phyloP scores from a whole-genome alignment of 208 protist genomes.

The Trypanosoma congolense region DNA sequence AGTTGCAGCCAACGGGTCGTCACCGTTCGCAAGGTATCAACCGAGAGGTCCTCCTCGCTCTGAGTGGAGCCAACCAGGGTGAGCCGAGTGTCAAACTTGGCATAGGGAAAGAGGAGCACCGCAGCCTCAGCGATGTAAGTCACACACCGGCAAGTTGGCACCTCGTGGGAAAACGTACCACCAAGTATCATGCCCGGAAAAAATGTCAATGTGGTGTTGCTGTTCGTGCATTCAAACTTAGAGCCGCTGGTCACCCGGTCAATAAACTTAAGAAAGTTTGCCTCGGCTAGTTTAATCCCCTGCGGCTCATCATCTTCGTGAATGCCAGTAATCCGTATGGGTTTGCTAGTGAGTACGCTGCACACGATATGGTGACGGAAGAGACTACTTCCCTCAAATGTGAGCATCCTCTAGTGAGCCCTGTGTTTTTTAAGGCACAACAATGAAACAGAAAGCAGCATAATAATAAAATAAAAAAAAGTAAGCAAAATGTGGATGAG shows the following conservation, averaged over 20 bases:
- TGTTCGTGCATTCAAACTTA: conserved; percentile 56
- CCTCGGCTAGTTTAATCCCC: conserved; percentile 74
- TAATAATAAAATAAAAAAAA: conserved; percentile 2
- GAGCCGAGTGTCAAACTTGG: conserved; percentile 84
- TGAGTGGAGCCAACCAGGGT: conserved; percentile 86
- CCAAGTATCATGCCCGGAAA: conserved; percentile 90
- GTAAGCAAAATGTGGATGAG: neutral
- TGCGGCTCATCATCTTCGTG: conserved; percentile 64
- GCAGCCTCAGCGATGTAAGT: conserved; percentile 85
- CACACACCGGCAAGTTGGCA: conserved; percentile 68
- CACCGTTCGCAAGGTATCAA: conserved; percentile 88
- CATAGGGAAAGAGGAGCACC: conserved; percentile 84
- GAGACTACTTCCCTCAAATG: conserved; percentile 81
- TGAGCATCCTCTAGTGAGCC: conserved; percentile 37
- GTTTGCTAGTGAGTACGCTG: conserved; percentile 74
- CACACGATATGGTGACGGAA: conserved; percentile 86
- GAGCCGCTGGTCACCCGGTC: conserved; percentile 88
- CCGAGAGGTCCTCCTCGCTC: conserved; percentile 74
- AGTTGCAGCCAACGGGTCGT: conserved; percentile 82
- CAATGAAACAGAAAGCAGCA: conserved; percentile 4
- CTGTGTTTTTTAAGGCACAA: conserved; percentile 8
- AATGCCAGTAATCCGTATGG: conserved; percentile 62
- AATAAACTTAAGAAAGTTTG: conserved; percentile 91
- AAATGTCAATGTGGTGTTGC: conserved; percentile 78
- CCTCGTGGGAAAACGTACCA: conserved; percentile 85